A percentile compares a stretch with the other conserved stretches of the same genome.
phyloP scores from a whole-genome alignment of 2,329 filamentous ascomycete genomes.

The Epichloe aotearoae region DNA sequence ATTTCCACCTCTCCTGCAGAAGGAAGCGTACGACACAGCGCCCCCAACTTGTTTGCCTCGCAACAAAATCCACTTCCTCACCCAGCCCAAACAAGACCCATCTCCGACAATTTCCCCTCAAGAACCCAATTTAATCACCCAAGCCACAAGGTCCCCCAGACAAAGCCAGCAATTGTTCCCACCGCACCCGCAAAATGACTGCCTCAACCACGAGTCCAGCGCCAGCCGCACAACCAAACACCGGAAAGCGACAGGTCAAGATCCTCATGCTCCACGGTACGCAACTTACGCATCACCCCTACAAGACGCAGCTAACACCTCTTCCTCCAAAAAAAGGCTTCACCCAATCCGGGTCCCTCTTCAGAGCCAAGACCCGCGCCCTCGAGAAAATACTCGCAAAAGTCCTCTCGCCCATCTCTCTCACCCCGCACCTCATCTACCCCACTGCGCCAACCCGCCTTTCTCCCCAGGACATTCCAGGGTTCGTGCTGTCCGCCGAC shows the following conservation, averaged over 20 bases:
- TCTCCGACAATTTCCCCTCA: not conserved
- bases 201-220: not conserved
- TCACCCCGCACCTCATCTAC: slow-evolving; percentile 47
- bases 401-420: slow-evolving; percentile 46
- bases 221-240: not conserved
- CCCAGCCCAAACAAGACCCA: not conserved
- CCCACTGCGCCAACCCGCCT: slow-evolving; percentile 56
- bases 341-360: slow-evolving; percentile 78
- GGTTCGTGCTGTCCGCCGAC: slow-evolving; percentile 37
- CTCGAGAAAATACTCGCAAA: slow-evolving; percentile 71
- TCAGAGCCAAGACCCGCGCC: slow-evolving; percentile 79
- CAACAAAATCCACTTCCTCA: slow-evolving; percentile 5
- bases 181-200: not conserved
- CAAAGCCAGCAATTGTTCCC: too few species aligned
- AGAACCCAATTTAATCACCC: not conserved
- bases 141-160: not conserved
- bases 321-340: slow-evolving; percentile 41
- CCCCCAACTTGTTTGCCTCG: not conserved
- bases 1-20: not conserved
- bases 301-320: not conserved
- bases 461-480: slow-evolving; percentile 52
- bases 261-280: slow-evolving; percentile 67
- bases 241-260: slow-evolving; percentile 41
- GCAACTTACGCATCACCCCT: slow-evolving; percentile 5
- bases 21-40: not conserved